These are phyloP conservation scores for Geotrichum phurueaensis DNA, from an alignment of 1,139 yeast genomes.

Conservation along the genomic window DNA sequence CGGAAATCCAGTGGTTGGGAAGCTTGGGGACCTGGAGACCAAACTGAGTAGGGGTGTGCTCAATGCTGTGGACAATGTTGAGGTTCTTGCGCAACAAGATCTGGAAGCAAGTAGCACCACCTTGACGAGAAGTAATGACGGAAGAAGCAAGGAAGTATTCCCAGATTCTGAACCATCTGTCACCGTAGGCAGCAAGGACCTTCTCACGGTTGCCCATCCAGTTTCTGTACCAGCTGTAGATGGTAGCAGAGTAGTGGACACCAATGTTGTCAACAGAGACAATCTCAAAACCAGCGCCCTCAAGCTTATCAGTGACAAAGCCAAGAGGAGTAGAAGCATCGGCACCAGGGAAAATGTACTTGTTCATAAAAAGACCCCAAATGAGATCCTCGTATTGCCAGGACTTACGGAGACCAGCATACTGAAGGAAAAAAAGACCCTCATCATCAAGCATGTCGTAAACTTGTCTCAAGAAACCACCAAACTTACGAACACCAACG, in stretches of 20 bases:
- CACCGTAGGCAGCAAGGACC: constrained; percentile 74
- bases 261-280: constrained; percentile 84
- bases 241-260: constrained; percentile 85
- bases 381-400: constrained; percentile 94
- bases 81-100: constrained; percentile 84
- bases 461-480: constrained; percentile 70
- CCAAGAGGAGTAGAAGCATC: constrained; percentile 94
- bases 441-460: constrained; percentile 86
- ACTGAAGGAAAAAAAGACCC: constrained; percentile 80
- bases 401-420: constrained; percentile 83
- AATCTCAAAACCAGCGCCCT: constrained; percentile 80
- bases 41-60: constrained; percentile 71
- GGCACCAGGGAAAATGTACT: constrained; percentile 95
- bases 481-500: constrained; percentile 84
- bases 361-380: constrained; percentile 96
- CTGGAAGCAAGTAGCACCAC: constrained; percentile 89
- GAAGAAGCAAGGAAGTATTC: constrained; percentile 82
- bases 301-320: constrained; percentile 70
- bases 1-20: constrained; percentile 45
- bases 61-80: constrained; percentile 77
- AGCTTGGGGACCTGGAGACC: constrained; percentile 67
- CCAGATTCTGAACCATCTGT: constrained; percentile 92
- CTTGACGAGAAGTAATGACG: constrained; percentile 82
- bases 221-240: constrained; percentile 94
- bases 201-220: constrained; percentile 82